These are phyloP conservation scores for Babesia bigemina DNA, from an alignment of 169 alveolate genomes.

Conservation along the genomic window DNA sequence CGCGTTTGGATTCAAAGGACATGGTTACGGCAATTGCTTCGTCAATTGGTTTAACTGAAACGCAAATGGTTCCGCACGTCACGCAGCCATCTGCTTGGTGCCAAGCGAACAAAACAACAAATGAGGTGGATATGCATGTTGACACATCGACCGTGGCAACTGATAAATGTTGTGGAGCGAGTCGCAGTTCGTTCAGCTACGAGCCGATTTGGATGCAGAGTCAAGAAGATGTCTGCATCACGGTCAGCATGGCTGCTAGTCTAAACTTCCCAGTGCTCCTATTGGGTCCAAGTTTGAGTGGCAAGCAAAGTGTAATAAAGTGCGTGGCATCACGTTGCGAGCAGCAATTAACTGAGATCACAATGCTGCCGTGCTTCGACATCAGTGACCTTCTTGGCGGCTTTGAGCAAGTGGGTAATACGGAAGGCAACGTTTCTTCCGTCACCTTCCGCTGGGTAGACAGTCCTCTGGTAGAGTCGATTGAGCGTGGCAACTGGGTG, in stretches of 20 bases:
- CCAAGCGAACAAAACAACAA: background rate
- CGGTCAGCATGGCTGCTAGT: slow-evolving; percentile 11
- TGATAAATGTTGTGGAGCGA: background rate
- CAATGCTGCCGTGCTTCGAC: slow-evolving; percentile 78
- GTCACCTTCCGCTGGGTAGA: slow-evolving; percentile 78
- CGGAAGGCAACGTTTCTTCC: background rate
- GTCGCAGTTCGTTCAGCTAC: background rate
- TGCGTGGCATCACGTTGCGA: slow-evolving; percentile 46
- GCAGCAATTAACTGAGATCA: slow-evolving; percentile 67
- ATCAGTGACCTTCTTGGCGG: slow-evolving; percentile 82
- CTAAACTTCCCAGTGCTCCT: slow-evolving; percentile 67
- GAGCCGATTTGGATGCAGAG: slow-evolving; percentile 41
- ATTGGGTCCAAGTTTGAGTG: slow-evolving; percentile 66
- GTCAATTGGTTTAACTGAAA: background rate
- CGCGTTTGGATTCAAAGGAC: slow-evolving; percentile 17
- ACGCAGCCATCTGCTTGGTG: background rate
- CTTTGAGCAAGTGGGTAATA: slow-evolving; percentile 74
- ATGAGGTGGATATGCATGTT: background rate
- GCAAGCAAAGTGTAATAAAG: slow-evolving; percentile 64
- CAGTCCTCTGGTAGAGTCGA: slow-evolving; percentile 86
- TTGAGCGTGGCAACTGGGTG: slow-evolving; percentile 91
- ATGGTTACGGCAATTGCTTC: background rate
- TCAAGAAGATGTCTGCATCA: slow-evolving; percentile 21
- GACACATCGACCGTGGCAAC: background rate
- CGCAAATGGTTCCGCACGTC: background rate